A percentile compares a stretch with the other conserved stretches of the same genome.
phyloP scores from a whole-genome alignment of 1,284 basidiomycete species.

The Ceratorhiza oryzae-sativae region DNA sequence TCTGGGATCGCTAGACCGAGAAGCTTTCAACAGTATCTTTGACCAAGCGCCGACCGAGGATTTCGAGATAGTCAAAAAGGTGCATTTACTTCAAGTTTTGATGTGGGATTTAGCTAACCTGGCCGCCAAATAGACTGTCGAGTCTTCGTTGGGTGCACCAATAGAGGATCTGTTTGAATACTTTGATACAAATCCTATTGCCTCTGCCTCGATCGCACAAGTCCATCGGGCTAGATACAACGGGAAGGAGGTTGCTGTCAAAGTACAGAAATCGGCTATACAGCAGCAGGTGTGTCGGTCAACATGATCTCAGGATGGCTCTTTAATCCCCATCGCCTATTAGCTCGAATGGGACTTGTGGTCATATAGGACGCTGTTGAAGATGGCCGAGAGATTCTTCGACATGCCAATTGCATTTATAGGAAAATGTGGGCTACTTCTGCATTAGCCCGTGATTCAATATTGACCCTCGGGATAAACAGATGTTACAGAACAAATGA shows the following conservation, averaged over 20 bases:
- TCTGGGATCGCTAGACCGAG: slow-evolving; percentile 1
- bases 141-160: slow-evolving; percentile 33
- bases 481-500: slow-evolving; percentile 57
- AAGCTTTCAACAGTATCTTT: slow-evolving; percentile 26
- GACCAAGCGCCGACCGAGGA: slow-evolving; percentile 27
- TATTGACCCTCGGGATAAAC: neutral
- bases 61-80: slow-evolving; percentile 29
- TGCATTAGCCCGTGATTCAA: neutral
- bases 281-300: slow-evolving; percentile 38
- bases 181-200: slow-evolving; percentile 36
- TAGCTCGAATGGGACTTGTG: slow-evolving; percentile 57
- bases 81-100: neutral
- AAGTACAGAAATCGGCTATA: slow-evolving; percentile 56
- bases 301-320: too few relatives aligned
- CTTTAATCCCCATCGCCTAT: neutral
- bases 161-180: slow-evolving; percentile 31
- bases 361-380: slow-evolving; percentile 46
- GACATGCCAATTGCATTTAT: slow-evolving; percentile 50
- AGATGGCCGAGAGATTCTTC: slow-evolving; percentile 48
- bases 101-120: neutral
- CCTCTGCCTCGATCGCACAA: slow-evolving; percentile 39
- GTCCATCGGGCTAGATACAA: slow-evolving; percentile 38
- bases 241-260: slow-evolving; percentile 40
- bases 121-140: neutral
- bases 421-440: slow-evolving; percentile 43